Evolutionary conservation across 2,329 filamentous ascomycete genomes (phyloP).

Genomic region (Xylariaceae sp.): DNA sequence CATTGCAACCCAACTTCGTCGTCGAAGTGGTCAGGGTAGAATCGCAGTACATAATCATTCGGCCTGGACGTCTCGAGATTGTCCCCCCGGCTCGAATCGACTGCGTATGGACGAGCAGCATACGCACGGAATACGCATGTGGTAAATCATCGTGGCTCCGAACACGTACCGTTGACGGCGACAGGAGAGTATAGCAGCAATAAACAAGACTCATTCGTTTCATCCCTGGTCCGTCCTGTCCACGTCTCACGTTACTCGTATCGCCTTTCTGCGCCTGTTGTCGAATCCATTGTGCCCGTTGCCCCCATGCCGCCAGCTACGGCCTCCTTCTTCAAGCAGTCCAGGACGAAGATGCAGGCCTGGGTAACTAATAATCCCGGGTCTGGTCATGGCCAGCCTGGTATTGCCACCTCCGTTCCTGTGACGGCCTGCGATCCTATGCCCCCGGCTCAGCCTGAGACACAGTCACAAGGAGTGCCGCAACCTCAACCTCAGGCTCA

Average conservation of each 20-base stretch:
- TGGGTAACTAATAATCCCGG: slow-evolving; percentile 31
- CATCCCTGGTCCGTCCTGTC: slow-evolving; percentile 16
- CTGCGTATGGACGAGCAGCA: slow-evolving; percentile 9
- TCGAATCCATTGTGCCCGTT: slow-evolving; percentile 18
- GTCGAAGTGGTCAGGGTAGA: slow-evolving; percentile 30
- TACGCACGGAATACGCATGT: slow-evolving; percentile 3
- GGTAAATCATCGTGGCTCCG: slow-evolving; percentile 2
- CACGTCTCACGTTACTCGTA: slow-evolving; percentile 3
- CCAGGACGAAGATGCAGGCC: slow-evolving; percentile 33
- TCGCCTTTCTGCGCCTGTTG: slow-evolving; percentile 6
- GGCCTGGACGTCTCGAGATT: slow-evolving; percentile 19
- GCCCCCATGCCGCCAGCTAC: slow-evolving; percentile 30
- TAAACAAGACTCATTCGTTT: slow-evolving; percentile 19
- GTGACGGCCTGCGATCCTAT: slow-evolving; percentile 20
- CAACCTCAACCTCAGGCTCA: slow-evolving; percentile 2
- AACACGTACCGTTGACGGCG: slow-evolving; percentile 12
- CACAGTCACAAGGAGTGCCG: slow-evolving; percentile 14
- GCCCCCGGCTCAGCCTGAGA: slow-evolving; percentile 5
- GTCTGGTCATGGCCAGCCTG: slow-evolving; percentile 24
- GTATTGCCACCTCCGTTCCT: slow-evolving; percentile 24
- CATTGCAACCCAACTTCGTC: slow-evolving; percentile 30
- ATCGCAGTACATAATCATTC: slow-evolving; percentile 31
- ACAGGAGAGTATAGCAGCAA: slow-evolving; percentile 14
- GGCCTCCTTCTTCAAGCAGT: slow-evolving; percentile 29
- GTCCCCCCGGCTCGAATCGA: slow-evolving; percentile 22